phyloP scores from a whole-genome alignment of 352 stramenopile species.

The Lagenidium sp. region DNA sequence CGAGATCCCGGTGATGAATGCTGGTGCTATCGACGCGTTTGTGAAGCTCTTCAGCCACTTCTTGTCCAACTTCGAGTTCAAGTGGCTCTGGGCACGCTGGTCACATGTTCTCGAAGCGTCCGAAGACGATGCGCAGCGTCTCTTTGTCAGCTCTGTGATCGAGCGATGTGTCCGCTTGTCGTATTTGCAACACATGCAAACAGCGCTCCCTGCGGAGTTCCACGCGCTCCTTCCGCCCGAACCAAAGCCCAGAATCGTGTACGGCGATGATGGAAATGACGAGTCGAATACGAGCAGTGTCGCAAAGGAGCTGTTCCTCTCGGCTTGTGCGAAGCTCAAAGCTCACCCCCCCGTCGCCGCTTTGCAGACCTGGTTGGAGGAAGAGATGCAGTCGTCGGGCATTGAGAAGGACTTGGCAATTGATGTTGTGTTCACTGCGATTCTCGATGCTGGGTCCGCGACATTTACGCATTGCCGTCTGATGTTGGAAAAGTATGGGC shows the following conservation, averaged over 20 bases:
- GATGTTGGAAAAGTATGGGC: conserved; percentile 72
- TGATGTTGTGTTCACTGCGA: conserved; percentile 68
- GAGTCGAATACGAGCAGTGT: conserved; percentile 12
- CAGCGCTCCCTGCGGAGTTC: conserved; percentile 56
- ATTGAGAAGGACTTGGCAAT: conserved; percentile 38
- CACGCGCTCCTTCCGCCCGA: conserved; percentile 67
- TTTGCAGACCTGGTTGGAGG: conserved; percentile 49
- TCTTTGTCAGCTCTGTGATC: conserved; percentile 80
- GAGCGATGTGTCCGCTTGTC: conserved; percentile 79
- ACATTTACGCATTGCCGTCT: conserved; percentile 81
- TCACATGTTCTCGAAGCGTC: conserved; percentile 64
- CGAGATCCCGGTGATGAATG: conserved; percentile 66
- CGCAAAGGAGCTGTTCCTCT: conserved; percentile 43
- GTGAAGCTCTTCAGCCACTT: conserved; percentile 80
- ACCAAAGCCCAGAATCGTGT: conserved; percentile 62
- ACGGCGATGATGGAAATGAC: conserved; percentile 23
- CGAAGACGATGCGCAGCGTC: conserved; percentile 71
- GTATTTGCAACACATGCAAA: conserved; percentile 82
- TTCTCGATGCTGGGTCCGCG: conserved; percentile 63
- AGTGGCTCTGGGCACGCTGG: conserved; percentile 79
- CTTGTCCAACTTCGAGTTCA: conserved; percentile 84
- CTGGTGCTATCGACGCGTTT: conserved; percentile 45
- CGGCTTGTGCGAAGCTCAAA: conserved; percentile 60
- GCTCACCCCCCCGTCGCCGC: conserved; percentile 38
- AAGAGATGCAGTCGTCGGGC: conserved; percentile 31